Evolutionary conservation across 2,329 filamentous ascomycete genomes (phyloP).

Genomic region (Cladosporium sp.): DNA sequence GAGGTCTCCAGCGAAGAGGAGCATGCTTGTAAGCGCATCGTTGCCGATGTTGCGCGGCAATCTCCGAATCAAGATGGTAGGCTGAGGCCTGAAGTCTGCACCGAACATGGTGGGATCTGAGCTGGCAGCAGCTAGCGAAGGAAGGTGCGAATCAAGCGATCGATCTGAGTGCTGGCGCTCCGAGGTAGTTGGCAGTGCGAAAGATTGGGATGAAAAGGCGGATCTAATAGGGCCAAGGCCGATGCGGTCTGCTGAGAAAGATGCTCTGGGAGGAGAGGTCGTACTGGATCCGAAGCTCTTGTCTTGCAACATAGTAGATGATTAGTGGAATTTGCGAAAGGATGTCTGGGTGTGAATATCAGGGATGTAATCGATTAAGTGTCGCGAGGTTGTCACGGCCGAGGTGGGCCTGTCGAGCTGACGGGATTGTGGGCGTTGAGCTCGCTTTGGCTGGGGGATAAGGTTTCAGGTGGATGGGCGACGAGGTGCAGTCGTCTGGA

Average conservation of each 20-base stretch:
- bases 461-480: not conserved
- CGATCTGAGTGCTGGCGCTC: slow-evolving; percentile 4
- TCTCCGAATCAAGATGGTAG: slow-evolving; percentile 53
- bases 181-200: not conserved
- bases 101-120: slow-evolving; percentile 5
- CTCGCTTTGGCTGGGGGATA: not conserved
- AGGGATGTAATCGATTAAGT: not conserved
- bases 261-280: slow-evolving; percentile 1
- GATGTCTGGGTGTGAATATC: not conserved
- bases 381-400: not conserved
- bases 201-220: not conserved
- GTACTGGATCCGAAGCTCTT: slow-evolving; percentile 7
- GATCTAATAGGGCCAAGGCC: not conserved
- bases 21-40: slow-evolving; percentile 57
- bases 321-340: no score
- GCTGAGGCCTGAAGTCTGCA: slow-evolving; percentile 18
- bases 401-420: not conserved
- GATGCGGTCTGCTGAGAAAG: slow-evolving; percentile 1
- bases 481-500: not conserved
- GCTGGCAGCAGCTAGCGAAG: slow-evolving; percentile 3
- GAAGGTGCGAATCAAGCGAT: slow-evolving; percentile 8
- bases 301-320: slow-evolving; percentile 4
- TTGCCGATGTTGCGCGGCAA: slow-evolving; percentile 54
- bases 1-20: slow-evolving; percentile 61
- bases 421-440: not conserved